phyloP scores from a whole-genome alignment of 2,329 filamentous ascomycete species.

The Fusarium nematophilum region DNA sequence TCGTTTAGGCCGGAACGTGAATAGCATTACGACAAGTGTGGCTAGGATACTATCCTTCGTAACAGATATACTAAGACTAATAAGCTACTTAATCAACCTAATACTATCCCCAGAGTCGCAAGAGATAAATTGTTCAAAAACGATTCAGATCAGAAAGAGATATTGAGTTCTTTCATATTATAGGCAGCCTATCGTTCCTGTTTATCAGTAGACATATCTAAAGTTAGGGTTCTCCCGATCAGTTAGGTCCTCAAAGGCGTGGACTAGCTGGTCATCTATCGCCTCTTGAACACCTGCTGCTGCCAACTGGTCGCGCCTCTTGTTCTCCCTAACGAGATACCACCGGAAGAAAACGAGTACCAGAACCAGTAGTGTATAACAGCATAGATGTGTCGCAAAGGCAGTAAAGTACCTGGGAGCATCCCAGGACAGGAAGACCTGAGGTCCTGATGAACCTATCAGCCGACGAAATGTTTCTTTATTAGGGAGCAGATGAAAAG shows the following conservation, averaged over 20 bases:
- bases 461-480: neutral
- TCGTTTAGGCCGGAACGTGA: no score
- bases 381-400: constrained; percentile 75
- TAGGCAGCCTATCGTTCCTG: no score
- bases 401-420: constrained; percentile 75
- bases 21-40: no score
- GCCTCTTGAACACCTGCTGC: constrained; percentile 52
- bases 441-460: constrained; percentile 58
- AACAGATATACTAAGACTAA: no score
- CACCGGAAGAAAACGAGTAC: constrained; percentile 68
- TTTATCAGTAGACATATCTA: neutral
- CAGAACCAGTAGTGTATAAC: constrained; percentile 69
- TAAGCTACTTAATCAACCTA: no score
- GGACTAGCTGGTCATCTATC: constrained; percentile 46
- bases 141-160: no score
- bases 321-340: constrained; percentile 67
- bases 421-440: constrained; percentile 71
- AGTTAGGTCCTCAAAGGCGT: constrained; percentile 53
- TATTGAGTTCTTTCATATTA: no score
- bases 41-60: no score
- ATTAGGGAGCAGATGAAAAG: neutral
- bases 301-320: constrained; percentile 61
- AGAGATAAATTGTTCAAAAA: no score
- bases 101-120: no score
- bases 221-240: neutral